Base-by-base conservation (phyloP, 177 flowering plant genomes). In the Vitis hybrid region DNA sequence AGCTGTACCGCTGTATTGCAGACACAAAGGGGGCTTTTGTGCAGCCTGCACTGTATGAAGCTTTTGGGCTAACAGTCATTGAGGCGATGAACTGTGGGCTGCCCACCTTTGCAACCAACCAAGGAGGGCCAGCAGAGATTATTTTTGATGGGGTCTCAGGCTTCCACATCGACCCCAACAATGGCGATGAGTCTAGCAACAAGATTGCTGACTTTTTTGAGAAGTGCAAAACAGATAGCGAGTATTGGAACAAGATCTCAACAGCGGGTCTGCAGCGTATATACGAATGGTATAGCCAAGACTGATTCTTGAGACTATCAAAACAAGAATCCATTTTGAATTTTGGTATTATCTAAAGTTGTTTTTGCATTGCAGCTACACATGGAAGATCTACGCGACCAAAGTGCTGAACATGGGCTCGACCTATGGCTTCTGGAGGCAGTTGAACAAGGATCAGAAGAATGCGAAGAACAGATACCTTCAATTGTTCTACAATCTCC, bases 91-190 rank as follows among this genome's bases (percentile, higher is more conserved):
- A 86, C 77, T 89, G 93, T 75, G 95, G 95, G 13, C 71, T 92
- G 60, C 91, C 92, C 3, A 91, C 95, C 3, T 87, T 92, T 72
- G 97, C 97, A 1, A 92, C 97, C 11, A 85, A 86, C 57, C 89
- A 92, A 81, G 97, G 95, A 55, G 97, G 95, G 18, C 93, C 95
- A 1, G 97, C 97, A 8, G 97, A 92, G 61, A 92, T 92, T n/a
- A 88, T 92, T 11, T 82, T 91, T 11, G 92, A 92, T 78, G 92
- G 92, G 8, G 81, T 85, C 49, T 90, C 97, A 11, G 97, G 95
- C 8, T 83, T 86, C 76, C 97, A 85, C 61, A 74, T 92, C 59
- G 88, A 92, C 71, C 97, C 97, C 32, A 83, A 81, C 79, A 82
- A 91, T 62, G 95, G 93, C 4, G 91, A 89, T 56, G 86, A 86